Base-by-base conservation (phyloP, 1,139 yeast species). In the Scheffersomyces insectosa region DNA sequence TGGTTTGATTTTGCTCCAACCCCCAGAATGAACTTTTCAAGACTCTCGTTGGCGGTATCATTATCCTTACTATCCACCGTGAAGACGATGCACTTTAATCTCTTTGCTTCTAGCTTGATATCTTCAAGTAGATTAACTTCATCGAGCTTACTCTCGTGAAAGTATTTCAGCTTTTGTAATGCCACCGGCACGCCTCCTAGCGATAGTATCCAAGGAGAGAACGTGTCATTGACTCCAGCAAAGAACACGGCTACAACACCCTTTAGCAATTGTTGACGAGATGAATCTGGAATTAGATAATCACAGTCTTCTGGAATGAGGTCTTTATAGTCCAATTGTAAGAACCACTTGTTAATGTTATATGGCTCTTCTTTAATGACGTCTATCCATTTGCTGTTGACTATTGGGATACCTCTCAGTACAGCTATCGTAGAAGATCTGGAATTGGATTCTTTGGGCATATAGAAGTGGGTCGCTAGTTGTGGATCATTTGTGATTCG, bases 391-490 rank as follows among this genome's bases (percentile, higher is more conserved):
- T 43, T 36, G 7, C 50, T 41, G 36, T 57, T 54, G 10, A 69
- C 51, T 5, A 69, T 46, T 1, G 71, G 68, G 2, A 65, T 41
- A 0, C 59, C 68, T 34, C 60, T 49, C 55, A 62, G 59, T 15
- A 68, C 47, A 1, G 68, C 61, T 10, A 57, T 44, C 37, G 53
- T 37, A 32, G 38, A 32, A 4, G 42, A 40, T 8, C 23, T 33
- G 14, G 39, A 38, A 4, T 48, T 40, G 32, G 50, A 49, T 25
- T 46, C 51, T 5, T 38, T 42, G 5, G 42, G 41, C 11, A 54
- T 59, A n/a, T 52, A 49, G 30, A 54, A 60, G 47, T 66, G 72
- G 3, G 71, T 64, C 1, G 69, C 67, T 2, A 39, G 9, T 2
- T 42, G 33, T 0, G 62, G 52, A 28, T 57, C 49, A 3, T 50